A percentile compares a stretch with the other conserved stretches of the same genome.
phyloP scores from a whole-genome alignment of 345 rosid genomes.

The Syzygium aromaticum region DNA sequence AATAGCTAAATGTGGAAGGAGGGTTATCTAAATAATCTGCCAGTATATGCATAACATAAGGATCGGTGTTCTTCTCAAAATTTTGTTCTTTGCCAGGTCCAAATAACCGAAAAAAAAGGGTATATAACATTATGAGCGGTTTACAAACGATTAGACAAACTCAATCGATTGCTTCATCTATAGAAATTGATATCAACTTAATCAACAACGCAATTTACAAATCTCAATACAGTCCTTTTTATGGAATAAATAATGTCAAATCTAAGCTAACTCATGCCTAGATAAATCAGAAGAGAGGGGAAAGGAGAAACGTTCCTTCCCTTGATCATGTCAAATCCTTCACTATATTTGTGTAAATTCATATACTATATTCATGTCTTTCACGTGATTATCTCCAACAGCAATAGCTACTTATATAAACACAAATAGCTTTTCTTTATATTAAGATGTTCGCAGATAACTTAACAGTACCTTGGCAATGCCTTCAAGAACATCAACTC shows the following conservation, averaged over 20 bases:
- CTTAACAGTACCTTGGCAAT: constrained; percentile 48
- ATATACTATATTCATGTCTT: neutral
- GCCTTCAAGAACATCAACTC: constrained; percentile 81
- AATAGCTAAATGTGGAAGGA: neutral
- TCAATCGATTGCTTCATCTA: neutral
- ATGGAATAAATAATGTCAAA: neutral
- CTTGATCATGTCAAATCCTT: neutral
- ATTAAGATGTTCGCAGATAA: neutral
- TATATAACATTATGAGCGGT: neutral
- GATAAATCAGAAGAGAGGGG: neutral
- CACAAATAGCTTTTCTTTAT: neutral
- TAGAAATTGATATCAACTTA: neutral
- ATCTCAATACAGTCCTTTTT: neutral
- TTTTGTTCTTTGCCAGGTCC: neutral
- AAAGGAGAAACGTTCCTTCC: neutral
- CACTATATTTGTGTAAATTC: neutral
- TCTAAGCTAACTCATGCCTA: neutral
- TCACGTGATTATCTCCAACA: neutral
- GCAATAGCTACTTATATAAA: neutral
- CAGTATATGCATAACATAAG: neutral
- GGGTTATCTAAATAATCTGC: neutral
- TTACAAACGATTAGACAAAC: neutral
- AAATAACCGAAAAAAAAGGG: neutral
- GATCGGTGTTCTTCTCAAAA: neutral
- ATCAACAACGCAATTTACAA: neutral